Evolutionary conservation across 148 eudicot genomes (phyloP).

Genomic region (Dysphania ambrosioides): DNA sequence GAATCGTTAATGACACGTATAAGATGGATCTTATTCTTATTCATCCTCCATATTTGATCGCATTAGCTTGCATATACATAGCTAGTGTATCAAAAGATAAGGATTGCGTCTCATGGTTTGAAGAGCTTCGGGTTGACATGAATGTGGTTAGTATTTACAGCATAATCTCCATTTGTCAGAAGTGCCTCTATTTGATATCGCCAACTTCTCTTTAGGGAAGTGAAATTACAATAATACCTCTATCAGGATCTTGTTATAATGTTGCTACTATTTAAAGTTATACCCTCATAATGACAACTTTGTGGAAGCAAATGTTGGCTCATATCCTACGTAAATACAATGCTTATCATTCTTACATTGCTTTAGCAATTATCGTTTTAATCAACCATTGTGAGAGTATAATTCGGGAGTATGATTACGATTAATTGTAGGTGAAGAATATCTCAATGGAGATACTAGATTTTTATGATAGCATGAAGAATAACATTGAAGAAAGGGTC

Average conservation of each 20-base stretch:
- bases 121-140: constrained; percentile 93
- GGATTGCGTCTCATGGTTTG: constrained; percentile 93
- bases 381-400: not conserved
- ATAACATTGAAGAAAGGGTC: constrained; percentile 62
- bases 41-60: constrained; percentile 92
- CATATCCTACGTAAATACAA: not conserved
- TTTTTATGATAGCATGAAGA: constrained; percentile 75
- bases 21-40: constrained; percentile 94
- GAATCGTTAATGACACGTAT: constrained; percentile 93
- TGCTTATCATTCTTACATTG: too few relatives aligned
- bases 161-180: not conserved
- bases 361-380: not conserved
- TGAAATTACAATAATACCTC: not conserved
- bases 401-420: not conserved
- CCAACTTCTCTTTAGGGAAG: too few relatives aligned
- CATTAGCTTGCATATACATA: constrained; percentile 93
- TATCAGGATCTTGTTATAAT: not conserved
- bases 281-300: not conserved
- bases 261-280: not conserved
- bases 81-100: constrained; percentile 86
- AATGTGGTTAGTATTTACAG: constrained; percentile 39
- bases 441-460: constrained; percentile 95
- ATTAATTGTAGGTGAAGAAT: constrained; percentile 71
- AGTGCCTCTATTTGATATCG: too few relatives aligned
- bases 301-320: not conserved